phyloP scores from a whole-genome alignment of 306 rosid species.

The Trichosanthes truncata region DNA sequence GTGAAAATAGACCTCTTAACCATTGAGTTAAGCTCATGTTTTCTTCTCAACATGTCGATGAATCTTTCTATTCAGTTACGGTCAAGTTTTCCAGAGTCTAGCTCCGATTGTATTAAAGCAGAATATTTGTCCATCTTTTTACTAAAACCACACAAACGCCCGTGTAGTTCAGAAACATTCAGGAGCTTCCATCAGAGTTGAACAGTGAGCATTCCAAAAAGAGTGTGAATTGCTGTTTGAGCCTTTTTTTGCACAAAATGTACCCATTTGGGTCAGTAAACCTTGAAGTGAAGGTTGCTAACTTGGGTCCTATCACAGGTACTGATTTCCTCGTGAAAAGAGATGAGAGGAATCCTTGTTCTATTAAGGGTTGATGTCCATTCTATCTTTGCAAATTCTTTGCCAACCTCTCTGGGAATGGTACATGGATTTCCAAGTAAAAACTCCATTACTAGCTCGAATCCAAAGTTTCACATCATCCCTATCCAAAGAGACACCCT shows the following conservation, averaged over 20 bases:
- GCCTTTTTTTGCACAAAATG: neutral
- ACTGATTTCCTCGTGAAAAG: neutral
- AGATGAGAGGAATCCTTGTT: neutral
- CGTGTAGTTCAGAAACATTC: too few relatives aligned
- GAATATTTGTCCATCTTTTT: neutral
- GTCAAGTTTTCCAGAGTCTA: neutral
- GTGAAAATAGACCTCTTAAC: too few relatives aligned
- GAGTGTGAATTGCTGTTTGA: neutral
- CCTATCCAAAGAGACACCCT: neutral
- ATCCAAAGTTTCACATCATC: neutral
- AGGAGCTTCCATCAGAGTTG: too few relatives aligned
- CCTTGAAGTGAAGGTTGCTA: neutral
- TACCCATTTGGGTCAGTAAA: neutral
- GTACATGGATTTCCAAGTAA: neutral
- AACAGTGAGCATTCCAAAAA: too few relatives aligned
- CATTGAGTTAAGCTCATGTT: too few relatives aligned
- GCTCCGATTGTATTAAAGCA: neutral
- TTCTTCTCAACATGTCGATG: neutral
- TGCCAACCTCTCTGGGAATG: too few relatives aligned
- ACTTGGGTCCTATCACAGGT: neutral
- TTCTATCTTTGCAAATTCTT: too few relatives aligned
- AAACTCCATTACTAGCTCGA: neutral
- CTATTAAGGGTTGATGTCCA: neutral
- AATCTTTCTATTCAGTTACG: neutral
- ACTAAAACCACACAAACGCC: neutral